Conservation (phyloP, 805 yeast genomes). For the Lachancea dasiensis region DNA sequence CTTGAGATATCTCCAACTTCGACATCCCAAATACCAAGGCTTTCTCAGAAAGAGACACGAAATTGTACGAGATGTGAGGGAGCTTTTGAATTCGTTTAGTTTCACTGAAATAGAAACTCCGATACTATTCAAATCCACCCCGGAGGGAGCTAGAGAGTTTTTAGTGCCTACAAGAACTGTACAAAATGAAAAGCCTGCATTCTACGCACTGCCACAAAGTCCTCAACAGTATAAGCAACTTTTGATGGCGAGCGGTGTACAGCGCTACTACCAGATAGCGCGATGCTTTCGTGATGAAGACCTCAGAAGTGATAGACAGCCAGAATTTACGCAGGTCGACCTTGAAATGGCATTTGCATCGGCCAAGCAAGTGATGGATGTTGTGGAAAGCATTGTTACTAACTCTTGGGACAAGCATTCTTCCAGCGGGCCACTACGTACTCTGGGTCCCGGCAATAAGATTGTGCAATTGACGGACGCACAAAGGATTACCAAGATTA, state of each 20-base stretch:
- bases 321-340: conserved; percentile 97
- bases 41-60: conserved; percentile 52
- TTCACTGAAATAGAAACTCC: conserved; percentile 93
- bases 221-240: conserved; percentile 97
- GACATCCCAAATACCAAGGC: conserved; percentile 52
- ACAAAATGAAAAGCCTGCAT: conserved; percentile 32
- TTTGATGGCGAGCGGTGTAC: conserved; percentile 88
- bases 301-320: conserved; percentile 89
- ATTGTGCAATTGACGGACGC: conserved; percentile 17
- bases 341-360: conserved; percentile 84
- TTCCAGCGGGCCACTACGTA: conserved; percentile 20
- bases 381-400: conserved; percentile 53
- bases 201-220: conserved; percentile 93
- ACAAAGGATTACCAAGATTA: conserved; percentile 39
- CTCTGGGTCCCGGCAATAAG: conserved; percentile 24
- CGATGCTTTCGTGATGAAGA: conserved; percentile 96
- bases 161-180: conserved; percentile 79
- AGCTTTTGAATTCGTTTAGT: conserved; percentile 34
- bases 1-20: conserved; percentile 71
- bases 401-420: conserved; percentile 51
- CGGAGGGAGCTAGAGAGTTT: conserved; percentile 97
- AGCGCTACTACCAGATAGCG: conserved; percentile 84
- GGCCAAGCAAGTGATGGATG: conserved; percentile 57
- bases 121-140: conserved; percentile 86
- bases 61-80: conserved; percentile 45